phyloP scores from a whole-genome alignment of 805 yeast genomes.

The Sugiyamaella mastotermitis region DNA sequence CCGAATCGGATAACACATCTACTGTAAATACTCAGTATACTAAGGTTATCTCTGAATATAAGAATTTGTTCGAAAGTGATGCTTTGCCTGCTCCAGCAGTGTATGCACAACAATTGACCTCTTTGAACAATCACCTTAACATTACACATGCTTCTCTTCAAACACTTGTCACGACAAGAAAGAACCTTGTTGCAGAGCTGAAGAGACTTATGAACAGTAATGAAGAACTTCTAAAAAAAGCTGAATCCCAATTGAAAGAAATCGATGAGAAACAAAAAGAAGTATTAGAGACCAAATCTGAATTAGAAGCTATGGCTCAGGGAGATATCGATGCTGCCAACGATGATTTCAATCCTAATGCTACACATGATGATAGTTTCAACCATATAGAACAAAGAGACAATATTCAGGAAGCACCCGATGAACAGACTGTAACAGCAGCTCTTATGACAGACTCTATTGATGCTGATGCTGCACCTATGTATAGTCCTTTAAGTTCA shows the following conservation, averaged over 20 bases:
- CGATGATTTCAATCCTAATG: no score
- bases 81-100: conserved; percentile 31
- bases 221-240: conserved; percentile 22
- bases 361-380: no score
- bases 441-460: no score
- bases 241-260: conserved; percentile 24
- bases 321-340: conserved; percentile 6
- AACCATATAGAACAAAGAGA: no score
- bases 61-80: conserved; percentile 22
- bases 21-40: conserved; percentile 1
- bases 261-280: conserved; percentile 28
- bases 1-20: conserved; percentile 9
- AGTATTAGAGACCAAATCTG: conserved; percentile 16
- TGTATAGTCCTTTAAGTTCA: conserved; percentile 20
- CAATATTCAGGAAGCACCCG: no score
- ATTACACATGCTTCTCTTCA: conserved; percentile 25
- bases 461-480: conserved; percentile 19
- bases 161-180: conserved; percentile 22
- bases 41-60: conserved; percentile 9
- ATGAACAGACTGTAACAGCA: no score
- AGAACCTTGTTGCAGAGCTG: conserved; percentile 25
- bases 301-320: conserved; percentile 17
- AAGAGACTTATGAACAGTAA: conserved; percentile 25
- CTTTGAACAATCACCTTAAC: conserved; percentile 21
- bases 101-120: conserved; percentile 24